phyloP scores from a whole-genome alignment of 768 basidiomycete species.

The Hypsizygus marmoreus region DNA sequence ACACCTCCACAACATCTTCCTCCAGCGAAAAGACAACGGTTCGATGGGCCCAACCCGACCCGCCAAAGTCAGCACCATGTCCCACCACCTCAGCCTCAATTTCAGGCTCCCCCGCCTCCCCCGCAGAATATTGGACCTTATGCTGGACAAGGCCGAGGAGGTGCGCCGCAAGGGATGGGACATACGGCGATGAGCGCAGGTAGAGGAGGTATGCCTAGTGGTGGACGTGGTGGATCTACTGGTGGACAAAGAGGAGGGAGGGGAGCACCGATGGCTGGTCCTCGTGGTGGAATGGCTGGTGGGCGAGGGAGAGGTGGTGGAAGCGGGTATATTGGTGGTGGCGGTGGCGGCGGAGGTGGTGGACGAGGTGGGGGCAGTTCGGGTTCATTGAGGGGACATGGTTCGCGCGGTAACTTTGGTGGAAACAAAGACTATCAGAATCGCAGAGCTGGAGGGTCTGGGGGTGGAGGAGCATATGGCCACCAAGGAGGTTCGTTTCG shows the following conservation, averaged over 20 bases:
- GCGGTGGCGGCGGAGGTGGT: slow-evolving; percentile 42
- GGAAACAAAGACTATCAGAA: slow-evolving; percentile 63
- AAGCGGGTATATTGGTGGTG: slow-evolving; percentile 37
- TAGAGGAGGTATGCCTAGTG: slow-evolving; percentile 22
- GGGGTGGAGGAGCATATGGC: slow-evolving; percentile 41
- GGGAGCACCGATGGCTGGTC: slow-evolving; percentile 34
- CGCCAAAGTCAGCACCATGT: slow-evolving; percentile 51
- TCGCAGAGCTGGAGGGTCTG: slow-evolving; percentile 65
- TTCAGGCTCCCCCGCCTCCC: slow-evolving; percentile 59
- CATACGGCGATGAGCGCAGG: slow-evolving; percentile 34
- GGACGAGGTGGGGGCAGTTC: slow-evolving; percentile 47
- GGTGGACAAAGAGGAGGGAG: slow-evolving; percentile 47
- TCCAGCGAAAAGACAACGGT: slow-evolving; percentile 88
- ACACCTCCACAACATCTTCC: slow-evolving; percentile 80
- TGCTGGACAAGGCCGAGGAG: slow-evolving; percentile 39
- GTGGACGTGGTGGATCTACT: slow-evolving; percentile 41
- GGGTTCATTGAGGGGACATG: slow-evolving; percentile 59
- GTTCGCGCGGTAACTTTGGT: slow-evolving; percentile 67
- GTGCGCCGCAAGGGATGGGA: slow-evolving; percentile 38
- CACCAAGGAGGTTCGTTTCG: slow-evolving; percentile 52
- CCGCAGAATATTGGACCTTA: slow-evolving; percentile 40
- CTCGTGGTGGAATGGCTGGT: slow-evolving; percentile 51
- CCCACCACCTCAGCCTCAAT: slow-evolving; percentile 66
- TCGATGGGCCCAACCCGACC: slow-evolving; percentile 72
- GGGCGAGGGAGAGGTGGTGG: slow-evolving; percentile 44